Evolutionary conservation across 352 stramenopile genomes (phyloP).

Genomic region (Globisporangium alternatum): DNA sequence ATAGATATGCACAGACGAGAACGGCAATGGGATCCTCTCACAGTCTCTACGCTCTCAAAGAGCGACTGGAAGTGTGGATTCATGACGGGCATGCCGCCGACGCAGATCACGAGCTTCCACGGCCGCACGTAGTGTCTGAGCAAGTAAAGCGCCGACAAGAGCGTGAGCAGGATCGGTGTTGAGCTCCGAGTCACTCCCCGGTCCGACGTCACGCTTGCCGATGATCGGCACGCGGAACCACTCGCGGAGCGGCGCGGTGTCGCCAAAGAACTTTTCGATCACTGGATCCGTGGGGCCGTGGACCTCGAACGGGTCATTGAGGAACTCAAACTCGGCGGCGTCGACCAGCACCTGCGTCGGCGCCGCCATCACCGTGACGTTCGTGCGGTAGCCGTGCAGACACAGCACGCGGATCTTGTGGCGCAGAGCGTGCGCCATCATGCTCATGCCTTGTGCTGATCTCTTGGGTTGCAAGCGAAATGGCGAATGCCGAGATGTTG

Average conservation of each 20-base stretch:
- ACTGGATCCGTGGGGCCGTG: conserved; percentile 49
- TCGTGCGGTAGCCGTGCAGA: conserved; percentile 72
- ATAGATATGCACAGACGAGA: conserved; percentile 49
- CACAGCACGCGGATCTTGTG: conserved; percentile 62
- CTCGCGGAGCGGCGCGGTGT: conserved; percentile 68
- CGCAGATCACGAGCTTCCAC: conserved; percentile 42
- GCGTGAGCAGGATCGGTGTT: conserved; percentile 31
- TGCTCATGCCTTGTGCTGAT: not conserved
- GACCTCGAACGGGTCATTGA: conserved; percentile 55
- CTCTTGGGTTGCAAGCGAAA: conserved; percentile 3
- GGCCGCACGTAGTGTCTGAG: conserved; percentile 22
- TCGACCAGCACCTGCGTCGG: conserved; percentile 57
- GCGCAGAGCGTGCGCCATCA: not conserved
- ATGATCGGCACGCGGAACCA: conserved; percentile 36
- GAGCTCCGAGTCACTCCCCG: not conserved
- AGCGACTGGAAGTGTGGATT: conserved; percentile 25
- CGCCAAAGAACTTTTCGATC: conserved; percentile 49
- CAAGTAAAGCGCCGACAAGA: conserved; percentile 33
- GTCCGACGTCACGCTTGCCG: not conserved
- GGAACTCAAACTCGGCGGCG: conserved; percentile 63
- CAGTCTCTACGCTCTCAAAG: conserved; percentile 25
- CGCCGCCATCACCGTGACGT: conserved; percentile 63
- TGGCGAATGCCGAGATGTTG: not conserved
- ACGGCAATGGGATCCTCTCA: conserved; percentile 16
- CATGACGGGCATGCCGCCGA: conserved; percentile 32